Base-by-base conservation (phyloP, 2,329 filamentous ascomycete species). In the Teratosphaeria epicoccoides region DNA sequence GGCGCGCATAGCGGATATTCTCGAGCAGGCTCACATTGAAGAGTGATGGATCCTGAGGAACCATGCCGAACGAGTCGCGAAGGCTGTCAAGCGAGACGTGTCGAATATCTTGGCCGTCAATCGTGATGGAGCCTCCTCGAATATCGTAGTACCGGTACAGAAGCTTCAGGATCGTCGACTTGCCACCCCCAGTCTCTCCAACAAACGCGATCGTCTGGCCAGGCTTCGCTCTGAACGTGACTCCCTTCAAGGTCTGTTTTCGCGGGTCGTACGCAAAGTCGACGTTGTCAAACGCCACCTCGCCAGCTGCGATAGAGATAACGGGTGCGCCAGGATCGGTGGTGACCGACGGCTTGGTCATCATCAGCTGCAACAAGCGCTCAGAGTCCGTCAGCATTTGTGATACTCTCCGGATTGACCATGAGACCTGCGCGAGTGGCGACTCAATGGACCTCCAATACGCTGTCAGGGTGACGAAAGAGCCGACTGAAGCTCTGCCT, bases 21-120 rank as follows among this genome's bases (percentile, higher is more conserved):
- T 84, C 76, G 61, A 81, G 74, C 43, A 86, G 76, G 1, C 79
- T 78, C 26, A 76, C 74, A 61, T 85, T 82, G 69, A 86, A 85
- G 7, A 86, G 69, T 0, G 76, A 70, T 0, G 82, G 77, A 54
- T 83, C 79, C 64, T 87, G 80, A 2, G 82, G 82, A 0, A 85
- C 82, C 11, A 84, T 73, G 20, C 81, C 82, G 24, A 86, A 74
- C 2, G 73, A 70, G 20, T 79, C 73, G 9, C 82, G 74, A 2
- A 86, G 68, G 45, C 76, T 81, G 51, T 74, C 70, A 12, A 83
- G 69, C 0, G 76, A 80, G 1, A 85, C 73, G 24, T 78, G 71
- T 22, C 79, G 75, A 24, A 86, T 72, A 54, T 83, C 78, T 57
- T 80, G 76, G 0, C 76, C 79, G 55, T 83, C 80, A 33, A 83